A percentile compares a stretch with the other conserved stretches of the same genome.
phyloP scores from a whole-genome alignment of 2,329 filamentous ascomycete genomes.

The Paecilomyces sp. region DNA sequence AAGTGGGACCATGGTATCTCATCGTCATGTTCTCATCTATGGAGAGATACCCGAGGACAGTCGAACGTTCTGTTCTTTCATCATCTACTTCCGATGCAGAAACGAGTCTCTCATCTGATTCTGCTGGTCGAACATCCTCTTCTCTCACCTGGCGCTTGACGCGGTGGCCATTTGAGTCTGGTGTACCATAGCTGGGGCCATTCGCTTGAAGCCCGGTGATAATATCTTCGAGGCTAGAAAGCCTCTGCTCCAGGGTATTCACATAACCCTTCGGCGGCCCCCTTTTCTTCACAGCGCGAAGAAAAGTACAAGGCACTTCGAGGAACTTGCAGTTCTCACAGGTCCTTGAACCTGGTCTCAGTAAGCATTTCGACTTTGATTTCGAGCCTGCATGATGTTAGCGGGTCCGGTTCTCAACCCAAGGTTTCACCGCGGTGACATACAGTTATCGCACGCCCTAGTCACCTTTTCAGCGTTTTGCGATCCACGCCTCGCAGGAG shows the following conservation, averaged over 20 bases:
- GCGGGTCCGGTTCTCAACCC: background rate
- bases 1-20: slow-evolving; percentile 7
- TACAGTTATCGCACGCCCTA: slow-evolving; percentile 7
- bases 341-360: slow-evolving; percentile 4
- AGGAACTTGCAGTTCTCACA: slow-evolving; percentile 7
- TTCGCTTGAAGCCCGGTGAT: slow-evolving; percentile 2
- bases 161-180: background rate
- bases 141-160: background rate
- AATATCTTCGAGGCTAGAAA: slow-evolving; percentile 3
- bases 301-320: slow-evolving; percentile 5
- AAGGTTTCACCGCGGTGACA: slow-evolving; percentile 1
- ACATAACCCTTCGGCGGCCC: slow-evolving; percentile 7
- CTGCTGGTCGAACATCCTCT: background rate
- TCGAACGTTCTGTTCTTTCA: slow-evolving; percentile 4
- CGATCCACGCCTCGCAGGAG: slow-evolving; percentile 2
- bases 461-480: slow-evolving; percentile 6
- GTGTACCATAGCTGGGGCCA: background rate
- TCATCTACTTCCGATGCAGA: background rate
- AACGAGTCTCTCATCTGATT: background rate
- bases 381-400: slow-evolving; percentile 3
- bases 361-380: slow-evolving; percentile 7
- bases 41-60: slow-evolving; percentile 6
- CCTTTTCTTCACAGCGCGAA: slow-evolving; percentile 6
- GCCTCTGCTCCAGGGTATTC: slow-evolving; percentile 6
- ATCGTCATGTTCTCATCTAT: slow-evolving; percentile 8